phyloP scores from a whole-genome alignment of 139 green algal genomes.

The Axilococcus clingmanii region DNA sequence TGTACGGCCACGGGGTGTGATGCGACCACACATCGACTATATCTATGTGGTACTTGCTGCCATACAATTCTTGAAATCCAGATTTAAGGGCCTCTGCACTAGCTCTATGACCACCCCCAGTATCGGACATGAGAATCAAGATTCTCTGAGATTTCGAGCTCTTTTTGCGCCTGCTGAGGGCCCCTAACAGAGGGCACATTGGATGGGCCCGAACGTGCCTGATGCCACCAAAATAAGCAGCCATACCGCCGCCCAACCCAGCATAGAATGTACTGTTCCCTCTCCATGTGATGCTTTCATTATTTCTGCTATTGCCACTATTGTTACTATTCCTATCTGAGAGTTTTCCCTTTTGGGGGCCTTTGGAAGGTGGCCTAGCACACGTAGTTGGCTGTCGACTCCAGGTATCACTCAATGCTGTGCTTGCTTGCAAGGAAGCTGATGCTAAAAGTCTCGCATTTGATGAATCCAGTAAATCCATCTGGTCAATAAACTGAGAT shows the following conservation, averaged over 20 bases:
- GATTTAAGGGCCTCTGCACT: slow-evolving; percentile 81
- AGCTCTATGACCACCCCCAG: slow-evolving; percentile 87
- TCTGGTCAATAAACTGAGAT: too few species aligned
- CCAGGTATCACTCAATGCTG: too few species aligned
- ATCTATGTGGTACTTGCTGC: slow-evolving; percentile 50
- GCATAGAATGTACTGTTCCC: too few species aligned
- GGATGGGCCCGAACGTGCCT: slow-evolving; percentile 4
- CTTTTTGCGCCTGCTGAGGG: not conserved
- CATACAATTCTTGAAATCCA: slow-evolving; percentile 80
- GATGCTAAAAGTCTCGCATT: too few species aligned
- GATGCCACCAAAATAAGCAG: slow-evolving; percentile 8
- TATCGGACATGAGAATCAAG: slow-evolving; percentile 94
- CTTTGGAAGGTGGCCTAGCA: too few species aligned
- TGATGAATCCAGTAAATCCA: too few species aligned
- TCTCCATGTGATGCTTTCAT: too few species aligned
- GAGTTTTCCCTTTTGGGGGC: too few species aligned
- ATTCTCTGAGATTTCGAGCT: slow-evolving; percentile 30
- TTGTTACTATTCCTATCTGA: too few species aligned
- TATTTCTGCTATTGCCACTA: too few species aligned
- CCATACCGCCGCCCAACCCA: not conserved
- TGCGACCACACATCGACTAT: slow-evolving; percentile 93
- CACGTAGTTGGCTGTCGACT: too few species aligned
- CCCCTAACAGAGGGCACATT: slow-evolving; percentile 13
- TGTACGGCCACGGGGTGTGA: slow-evolving; percentile 83
- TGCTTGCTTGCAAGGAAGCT: too few species aligned